phyloP scores from a whole-genome alignment of 345 rosid genomes.

The Combretum micranthum region DNA sequence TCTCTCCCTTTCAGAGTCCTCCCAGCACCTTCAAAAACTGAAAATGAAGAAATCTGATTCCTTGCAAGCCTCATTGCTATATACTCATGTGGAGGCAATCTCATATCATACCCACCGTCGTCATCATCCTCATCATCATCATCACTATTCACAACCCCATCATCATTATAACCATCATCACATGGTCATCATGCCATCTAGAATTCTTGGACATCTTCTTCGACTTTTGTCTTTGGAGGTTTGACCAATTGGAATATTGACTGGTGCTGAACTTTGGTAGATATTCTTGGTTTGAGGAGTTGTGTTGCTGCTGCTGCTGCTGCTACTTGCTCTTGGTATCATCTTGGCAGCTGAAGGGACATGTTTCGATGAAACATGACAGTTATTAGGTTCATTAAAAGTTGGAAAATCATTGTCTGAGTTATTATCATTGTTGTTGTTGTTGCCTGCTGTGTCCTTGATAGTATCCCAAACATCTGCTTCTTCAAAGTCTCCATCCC shows the following conservation, averaged over 20 bases:
- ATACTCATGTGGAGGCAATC: constrained; percentile 71
- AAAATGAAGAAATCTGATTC: constrained; percentile 58
- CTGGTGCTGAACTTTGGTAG: constrained; percentile 57
- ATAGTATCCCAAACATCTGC: constrained; percentile 37
- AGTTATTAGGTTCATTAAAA: constrained; percentile 18
- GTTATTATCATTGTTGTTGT: constrained; percentile 14
- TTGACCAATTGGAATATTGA: constrained; percentile 68
- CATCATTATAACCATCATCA: constrained; percentile 11
- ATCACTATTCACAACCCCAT: constrained; percentile 3
- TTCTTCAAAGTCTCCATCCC: constrained; percentile 37
- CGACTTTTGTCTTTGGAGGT: constrained; percentile 24
- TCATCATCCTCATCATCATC: constrained; percentile 9
- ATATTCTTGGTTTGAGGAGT: constrained; percentile 18
- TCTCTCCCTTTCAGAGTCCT: constrained; percentile 85
- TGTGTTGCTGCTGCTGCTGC: constrained; percentile 11
- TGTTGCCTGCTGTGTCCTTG: constrained; percentile 22
- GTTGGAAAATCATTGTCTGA: not conserved
- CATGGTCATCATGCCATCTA: constrained; percentile 1
- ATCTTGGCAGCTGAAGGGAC: constrained; percentile 41
- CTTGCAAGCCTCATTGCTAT: constrained; percentile 51
- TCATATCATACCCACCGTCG: constrained; percentile 20
- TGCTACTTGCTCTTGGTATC: constrained; percentile 30
- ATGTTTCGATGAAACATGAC: constrained; percentile 18
- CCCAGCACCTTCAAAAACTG: constrained; percentile 80
- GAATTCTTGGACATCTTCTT: constrained; percentile 15